Evolutionary conservation across 495 filamentous ascomycete genomes (phyloP).

Genomic region (Penicillium alfredii): DNA sequence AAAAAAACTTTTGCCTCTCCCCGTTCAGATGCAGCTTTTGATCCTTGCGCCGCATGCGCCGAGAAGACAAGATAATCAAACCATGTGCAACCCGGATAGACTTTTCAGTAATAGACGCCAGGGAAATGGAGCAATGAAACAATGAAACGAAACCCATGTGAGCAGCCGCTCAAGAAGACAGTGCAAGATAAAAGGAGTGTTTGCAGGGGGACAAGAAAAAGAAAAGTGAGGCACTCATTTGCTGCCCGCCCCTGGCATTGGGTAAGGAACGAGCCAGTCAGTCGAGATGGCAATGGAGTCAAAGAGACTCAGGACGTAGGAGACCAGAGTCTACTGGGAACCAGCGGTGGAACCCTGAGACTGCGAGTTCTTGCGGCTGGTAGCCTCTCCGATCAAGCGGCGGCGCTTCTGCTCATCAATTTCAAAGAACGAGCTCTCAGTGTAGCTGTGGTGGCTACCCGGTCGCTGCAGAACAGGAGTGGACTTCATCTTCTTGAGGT

Average conservation of each 20-base stretch:
- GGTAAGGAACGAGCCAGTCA: not conserved
- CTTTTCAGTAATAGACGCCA: constrained; percentile 12
- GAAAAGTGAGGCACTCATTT: not conserved
- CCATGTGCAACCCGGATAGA: constrained; percentile 12
- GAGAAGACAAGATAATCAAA: constrained; percentile 5
- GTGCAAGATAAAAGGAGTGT: too few relatives aligned
- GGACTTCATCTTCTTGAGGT: constrained; percentile 48
- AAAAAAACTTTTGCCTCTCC: constrained; percentile 5
- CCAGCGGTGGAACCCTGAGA: constrained; percentile 18
- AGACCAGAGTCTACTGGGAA: too few relatives aligned
- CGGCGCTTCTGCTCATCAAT: constrained; percentile 45
- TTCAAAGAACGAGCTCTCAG: constrained; percentile 38
- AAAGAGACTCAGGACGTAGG: too few relatives aligned
- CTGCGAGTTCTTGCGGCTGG: constrained; percentile 35
- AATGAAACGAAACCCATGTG: not conserved
- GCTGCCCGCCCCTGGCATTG: too few relatives aligned
- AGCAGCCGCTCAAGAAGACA: constrained; percentile 7
- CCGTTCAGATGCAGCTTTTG: constrained; percentile 12
- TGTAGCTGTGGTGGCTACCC: constrained; percentile 20
- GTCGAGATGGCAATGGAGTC: too few relatives aligned
- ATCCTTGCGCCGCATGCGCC: constrained; percentile 16
- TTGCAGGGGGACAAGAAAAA: not conserved
- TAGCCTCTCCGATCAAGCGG: constrained; percentile 45
- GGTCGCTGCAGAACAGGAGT: constrained; percentile 31
- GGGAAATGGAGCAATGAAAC: constrained; percentile 3